Base-by-base conservation (phyloP, 2,329 filamentous ascomycete species). In the Lachnellula willkommii region DNA sequence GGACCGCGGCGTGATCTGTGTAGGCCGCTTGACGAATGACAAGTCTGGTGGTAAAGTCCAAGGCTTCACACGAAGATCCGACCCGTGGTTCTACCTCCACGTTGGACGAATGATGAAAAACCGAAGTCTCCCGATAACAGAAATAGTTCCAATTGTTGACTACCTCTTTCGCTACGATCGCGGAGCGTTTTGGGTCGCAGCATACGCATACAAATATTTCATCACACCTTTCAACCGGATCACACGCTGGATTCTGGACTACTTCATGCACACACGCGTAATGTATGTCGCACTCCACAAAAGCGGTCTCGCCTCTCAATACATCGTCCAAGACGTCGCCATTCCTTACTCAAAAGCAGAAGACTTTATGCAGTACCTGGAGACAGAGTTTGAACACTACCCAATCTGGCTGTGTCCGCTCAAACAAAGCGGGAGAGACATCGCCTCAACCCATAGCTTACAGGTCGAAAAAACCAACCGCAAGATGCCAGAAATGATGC, bases 81-180 rank as follows among this genome's bases (percentile, higher is more conserved):
- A 87, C 61, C 79, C 82, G 0, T 87, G 84, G 84, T 85, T 83
- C 61, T 87, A 86, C 58, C 72, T 87, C 5, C 81, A 86, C 57
- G 82, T 77, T 7, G 36, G 63, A 2, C 67, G 73, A 14, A 59
- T 68, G 12, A 60, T 60, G 39, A 60, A 50, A 20, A 63, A 54
- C n/a, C 50, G 37, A 11, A 52, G 54, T 3, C 55, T 56, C 35
- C 55, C 62, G 9, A 62, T 66, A 22, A 66, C 55, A 72, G 76
- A 79, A 63, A 60, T 64, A 2, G 71, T 80, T 2, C 78, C 77
- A 1, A 61, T 77, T 1, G 67, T 69, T 11, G 77, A 79, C 45
- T 83, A 83, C 61, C 72, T 83, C 5, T 83, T 83, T 65, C 75
- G 79, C 11, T 82, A 85, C 64, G 82, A 87, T 65, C 75, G 84